Evolutionary conservation across 1,284 basidiomycete species (phyloP), one percentile per base, ranked within the genome.

Genomic region (Cystobasidiaceae sp.): DNA sequence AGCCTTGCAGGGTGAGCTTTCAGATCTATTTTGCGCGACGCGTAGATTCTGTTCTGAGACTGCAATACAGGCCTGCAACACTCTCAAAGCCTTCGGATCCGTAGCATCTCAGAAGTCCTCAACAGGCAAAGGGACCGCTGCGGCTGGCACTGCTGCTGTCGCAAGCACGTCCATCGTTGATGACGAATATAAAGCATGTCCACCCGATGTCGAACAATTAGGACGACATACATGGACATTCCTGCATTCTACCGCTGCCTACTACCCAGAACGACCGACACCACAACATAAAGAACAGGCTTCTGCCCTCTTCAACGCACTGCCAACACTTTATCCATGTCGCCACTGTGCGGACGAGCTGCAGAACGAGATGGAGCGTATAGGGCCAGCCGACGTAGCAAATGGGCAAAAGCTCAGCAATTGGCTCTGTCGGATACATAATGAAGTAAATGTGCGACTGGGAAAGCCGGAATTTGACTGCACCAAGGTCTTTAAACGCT

Each of bases 221-320:
- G 93, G 93, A 4, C 84, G 85, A 55, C 87, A 93, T 51, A 94
- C 93, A 3, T 97, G 93, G 93, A 88, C 91, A 19, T 96, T 97
- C 82, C 81, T 97, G 37, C 93, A 97, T 75, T 87, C 91, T 1
- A 87, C 92, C 3, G 91, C 90, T 0, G 89, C 93, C 17, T 93
- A 96, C 77, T 96, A 93, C 77, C 92, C 93, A n/a, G 82, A 86
- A 27, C 77, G 79, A 27, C 89, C 93, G 0, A 83, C 85, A 0
- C 79, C 84, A 0, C 78, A 78, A 4, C 88, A 93, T 70, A 85
- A 89, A 67, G 81, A 82, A 21, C 86, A 87, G 68, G 93, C 96
- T 90, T 79, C 88, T 39, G 81, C 81, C 68, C 82, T 97, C 19
- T 79, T 97, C 11, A 82, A 82, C 50, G 81, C 90, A 0, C 76